Evolutionary conservation across 257 asterid species (phyloP), one percentile per base, ranked within the genome.

Genomic region (Solanum piurae): DNA sequence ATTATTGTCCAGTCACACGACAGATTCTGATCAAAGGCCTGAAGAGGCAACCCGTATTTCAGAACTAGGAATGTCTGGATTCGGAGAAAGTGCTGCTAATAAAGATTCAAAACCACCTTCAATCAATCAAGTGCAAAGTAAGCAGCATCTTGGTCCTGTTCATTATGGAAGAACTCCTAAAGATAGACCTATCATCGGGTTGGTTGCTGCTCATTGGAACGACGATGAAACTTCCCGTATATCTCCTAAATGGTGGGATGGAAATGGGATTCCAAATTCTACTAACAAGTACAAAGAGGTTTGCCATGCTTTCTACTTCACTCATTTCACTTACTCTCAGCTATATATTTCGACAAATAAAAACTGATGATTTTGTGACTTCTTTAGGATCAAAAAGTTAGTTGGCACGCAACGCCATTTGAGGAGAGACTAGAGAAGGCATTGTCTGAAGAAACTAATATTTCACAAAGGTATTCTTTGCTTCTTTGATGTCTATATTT

Each of bases 221-320:
- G 97, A 94, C 23, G 94, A 95, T 23, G 97, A 92, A n/a, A 40
- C 87, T 29, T 87, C 93, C 84, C 92, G 87, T 58, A 69, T 91
- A 88, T 89, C 96, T 44, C 98, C 98, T 73, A 92, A 92, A 88
- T 91, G 95, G 96, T 94, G 98, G 98, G 97, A 93, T 88, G 98
- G 97, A 31, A 97, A 97, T 87, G 99, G 99, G 62, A 95, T 97
- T 84, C 99, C 99, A 10, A 97, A 97, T 87, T 94, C 98, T 29
- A 97, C 98, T 77, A 97, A 92, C 90, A 97, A 97, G 94, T 95
- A 97, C 91, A 97, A 94, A 92, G 99, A 95, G 97, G 99, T 95
- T 80, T 83, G 86, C 27, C 83, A 52, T 84, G 71, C 64, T 85
- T 42, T 49, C 37, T 84, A 55, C 64, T 27, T 21, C 10, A 8